These are phyloP conservation scores for Cyberlindnera subsufficiens DNA, from an alignment of 805 yeast genomes.

Conservation along the genomic window DNA sequence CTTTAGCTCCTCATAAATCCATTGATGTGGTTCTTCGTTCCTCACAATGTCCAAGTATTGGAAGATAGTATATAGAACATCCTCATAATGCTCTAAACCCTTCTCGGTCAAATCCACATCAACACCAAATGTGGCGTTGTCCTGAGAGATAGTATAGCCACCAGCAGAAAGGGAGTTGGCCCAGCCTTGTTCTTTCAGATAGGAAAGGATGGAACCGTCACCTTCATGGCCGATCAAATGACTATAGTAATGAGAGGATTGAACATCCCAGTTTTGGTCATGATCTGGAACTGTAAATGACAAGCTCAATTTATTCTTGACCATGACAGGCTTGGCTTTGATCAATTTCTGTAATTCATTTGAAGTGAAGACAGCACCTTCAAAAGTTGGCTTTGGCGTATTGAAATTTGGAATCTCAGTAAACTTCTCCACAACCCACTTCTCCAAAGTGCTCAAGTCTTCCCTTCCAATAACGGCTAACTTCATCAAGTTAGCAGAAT, in stretches of 20 bases:
- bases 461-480: constrained; percentile 82
- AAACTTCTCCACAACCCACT: constrained; percentile 66
- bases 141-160: constrained; percentile 56
- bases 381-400: constrained; percentile 30
- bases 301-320: constrained; percentile 59
- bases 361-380: constrained; percentile 40
- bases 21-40: constrained; percentile 57
- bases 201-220: constrained; percentile 71
- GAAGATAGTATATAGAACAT: constrained; percentile 54
- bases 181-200: constrained; percentile 69
- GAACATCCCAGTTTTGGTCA: constrained; percentile 55
- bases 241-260: constrained; percentile 66
- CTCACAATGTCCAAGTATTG: constrained; percentile 65
- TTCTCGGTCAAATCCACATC: constrained; percentile 69
- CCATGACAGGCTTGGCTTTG: constrained; percentile 78
- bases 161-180: constrained; percentile 79
- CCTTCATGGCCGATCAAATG: constrained; percentile 94
- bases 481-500: constrained; percentile 87
- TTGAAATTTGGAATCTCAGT: constrained; percentile 48
- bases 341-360: constrained; percentile 49
- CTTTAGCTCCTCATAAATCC: constrained; percentile 75
- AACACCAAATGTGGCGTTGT: constrained; percentile 60
- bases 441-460: constrained; percentile 60
- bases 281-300: constrained; percentile 78
- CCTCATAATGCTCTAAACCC: constrained; percentile 62